A percentile compares a stretch with the other conserved stretches of the same genome.
Evolutionary conservation across 208 protist species (phyloP).

Genomic region (Trypanosomatidae sp.): DNA sequence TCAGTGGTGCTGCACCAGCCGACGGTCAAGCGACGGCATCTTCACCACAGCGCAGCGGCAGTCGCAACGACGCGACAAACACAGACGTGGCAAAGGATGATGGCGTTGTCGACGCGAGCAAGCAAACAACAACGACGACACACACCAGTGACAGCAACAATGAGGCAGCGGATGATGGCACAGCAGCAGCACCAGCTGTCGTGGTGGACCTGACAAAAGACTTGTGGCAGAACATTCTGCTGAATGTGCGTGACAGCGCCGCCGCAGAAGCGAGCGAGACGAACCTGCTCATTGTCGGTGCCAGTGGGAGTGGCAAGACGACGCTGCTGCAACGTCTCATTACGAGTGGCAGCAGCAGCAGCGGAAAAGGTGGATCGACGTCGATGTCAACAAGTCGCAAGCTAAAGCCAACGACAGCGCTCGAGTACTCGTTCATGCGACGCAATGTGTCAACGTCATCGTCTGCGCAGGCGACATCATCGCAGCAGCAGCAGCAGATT

Average conservation of each 20-base stretch:
- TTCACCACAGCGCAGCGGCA: background rate
- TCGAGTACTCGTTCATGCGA: conserved; percentile 79
- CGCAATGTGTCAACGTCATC: conserved; percentile 62
- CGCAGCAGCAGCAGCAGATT: no score
- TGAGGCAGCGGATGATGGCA: background rate
- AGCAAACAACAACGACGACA: background rate
- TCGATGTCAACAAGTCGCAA: conserved; percentile 9
- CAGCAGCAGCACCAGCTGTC: conserved; percentile 3
- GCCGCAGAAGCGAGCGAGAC: conserved; percentile 48
- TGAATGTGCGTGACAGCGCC: conserved; percentile 52
- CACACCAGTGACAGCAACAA: background rate
- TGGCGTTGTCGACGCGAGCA: background rate
- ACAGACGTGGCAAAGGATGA: background rate
- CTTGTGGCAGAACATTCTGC: conserved; percentile 80
- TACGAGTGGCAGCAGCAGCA: conserved; percentile 22
- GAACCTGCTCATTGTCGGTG: conserved; percentile 59
- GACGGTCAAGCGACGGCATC: background rate
- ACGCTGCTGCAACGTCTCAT: conserved; percentile 67
- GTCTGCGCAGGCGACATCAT: no score
- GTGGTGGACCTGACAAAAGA: conserved; percentile 70
- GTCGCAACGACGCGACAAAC: background rate
- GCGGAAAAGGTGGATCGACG: conserved; percentile 7
- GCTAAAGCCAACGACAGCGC: conserved; percentile 76
- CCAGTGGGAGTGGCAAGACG: conserved; percentile 64
- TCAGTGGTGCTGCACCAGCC: no score